Base-by-base conservation (phyloP, 805 yeast genomes). In the Saccharomycopsis babjevae region DNA sequence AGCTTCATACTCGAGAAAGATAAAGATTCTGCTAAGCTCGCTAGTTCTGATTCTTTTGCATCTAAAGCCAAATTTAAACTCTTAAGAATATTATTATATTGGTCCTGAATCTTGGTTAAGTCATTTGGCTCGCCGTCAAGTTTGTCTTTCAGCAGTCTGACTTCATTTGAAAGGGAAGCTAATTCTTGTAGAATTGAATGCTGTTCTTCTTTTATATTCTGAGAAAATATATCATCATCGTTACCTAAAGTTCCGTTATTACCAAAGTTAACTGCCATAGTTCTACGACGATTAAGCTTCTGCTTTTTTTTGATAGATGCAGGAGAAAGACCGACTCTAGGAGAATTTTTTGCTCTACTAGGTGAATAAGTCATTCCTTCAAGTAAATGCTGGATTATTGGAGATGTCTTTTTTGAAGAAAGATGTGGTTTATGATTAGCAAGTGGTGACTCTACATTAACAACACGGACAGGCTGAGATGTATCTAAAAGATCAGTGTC, bases 31-130 rank as follows among this genome's bases (percentile, higher is more conserved):
- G 61, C 39, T 7, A 66, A 28, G 13, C 34, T 54, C n/a, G 39
- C 20, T 7, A 63, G 54, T 18, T 58, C 62, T 5, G 39, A 16
- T 28, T 61, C 62, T 54, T 68, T 67, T 7, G 57, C 57, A 16
- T 57, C 52, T 20, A 68, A 50, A 5, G 64, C 59, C 13, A 36
- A 32, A 32, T 59, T 61, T 43, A 68, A 54, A 2, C 59, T 52
- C 1, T 39, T 52, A 4, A 68, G 39, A 22, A 61, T 66, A 4
- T 57, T 54, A n/a, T 62, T 63, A 50, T 65, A 61, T 28, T 59
- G 61, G 2, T 61, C 25, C 56, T 67, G 67, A 54, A 69, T 64
- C 39, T 63, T 63, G 8, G 69, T 66, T 30, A 68, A 62, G 58
- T 71, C 65, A 34, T 59, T 56, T n/a, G 34, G 38, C 30, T 38